These are phyloP conservation scores for Ensete glaucum DNA, from an alignment of 176 grass and related monocot genomes.

Conservation along the genomic window DNA sequence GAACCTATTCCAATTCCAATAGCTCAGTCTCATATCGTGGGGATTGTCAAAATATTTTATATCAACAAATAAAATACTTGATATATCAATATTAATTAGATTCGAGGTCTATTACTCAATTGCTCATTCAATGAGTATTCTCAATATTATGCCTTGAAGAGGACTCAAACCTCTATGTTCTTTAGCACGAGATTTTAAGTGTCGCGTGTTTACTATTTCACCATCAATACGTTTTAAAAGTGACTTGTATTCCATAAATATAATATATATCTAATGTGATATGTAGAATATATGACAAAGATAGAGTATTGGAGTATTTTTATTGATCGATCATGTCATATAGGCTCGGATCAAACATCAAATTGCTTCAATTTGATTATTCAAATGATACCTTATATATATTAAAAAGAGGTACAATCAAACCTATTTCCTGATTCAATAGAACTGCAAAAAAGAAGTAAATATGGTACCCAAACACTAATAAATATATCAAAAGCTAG, in stretches of 20 bases:
- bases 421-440: no score
- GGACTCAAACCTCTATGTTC: background rate
- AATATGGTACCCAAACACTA: no score
- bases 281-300: background rate
- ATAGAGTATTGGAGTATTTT: no score
- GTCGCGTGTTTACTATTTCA: background rate
- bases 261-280: background rate
- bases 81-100: background rate
- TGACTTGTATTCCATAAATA: background rate
- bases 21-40: background rate
- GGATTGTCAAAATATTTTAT: background rate
- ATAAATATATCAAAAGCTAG: no score
- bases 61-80: no score
- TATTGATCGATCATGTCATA: no score
- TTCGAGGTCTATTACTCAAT: background rate
- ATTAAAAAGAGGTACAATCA: no score
- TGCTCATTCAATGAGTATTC: background rate
- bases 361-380: no score
- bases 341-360: no score
- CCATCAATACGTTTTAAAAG: background rate
- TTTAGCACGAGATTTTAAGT: background rate
- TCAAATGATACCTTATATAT: no score
- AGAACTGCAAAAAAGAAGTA: no score
- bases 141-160: background rate
- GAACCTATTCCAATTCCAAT: no score